These are phyloP conservation scores for Magnolia kwangsiensis DNA, from an alignment of 164 flowering plant species.

Conservation along the genomic window DNA sequence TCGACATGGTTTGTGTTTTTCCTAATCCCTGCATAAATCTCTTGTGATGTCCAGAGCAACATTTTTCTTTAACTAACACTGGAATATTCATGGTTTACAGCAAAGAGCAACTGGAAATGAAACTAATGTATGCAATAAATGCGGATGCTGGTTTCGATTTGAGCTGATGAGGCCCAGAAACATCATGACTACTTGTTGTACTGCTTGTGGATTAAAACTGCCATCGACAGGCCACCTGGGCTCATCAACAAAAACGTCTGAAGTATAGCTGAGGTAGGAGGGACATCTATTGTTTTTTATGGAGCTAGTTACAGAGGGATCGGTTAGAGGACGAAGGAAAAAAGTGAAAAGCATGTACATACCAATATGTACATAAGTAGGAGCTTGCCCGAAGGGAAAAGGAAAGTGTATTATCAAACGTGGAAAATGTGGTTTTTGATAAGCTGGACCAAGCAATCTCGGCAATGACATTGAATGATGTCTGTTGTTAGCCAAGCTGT, in stretches of 20 bases:
- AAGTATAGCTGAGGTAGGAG: not conserved
- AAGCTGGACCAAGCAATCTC: too few relatives aligned
- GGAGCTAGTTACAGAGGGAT: not conserved
- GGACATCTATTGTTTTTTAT: not conserved
- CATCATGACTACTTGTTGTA: not conserved
- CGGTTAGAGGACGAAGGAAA: too few relatives aligned
- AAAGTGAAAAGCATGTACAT: not conserved
- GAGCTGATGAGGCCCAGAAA: conserved; percentile 39
- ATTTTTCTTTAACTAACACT: not conserved
- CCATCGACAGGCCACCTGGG: not conserved
- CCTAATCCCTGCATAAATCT: too few relatives aligned
- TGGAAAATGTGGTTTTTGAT: not conserved
- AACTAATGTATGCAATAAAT: conserved; percentile 78
- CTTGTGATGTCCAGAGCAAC: not conserved
- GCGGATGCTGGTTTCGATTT: conserved; percentile 97
- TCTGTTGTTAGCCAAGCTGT: too few relatives aligned
- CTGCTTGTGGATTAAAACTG: not conserved
- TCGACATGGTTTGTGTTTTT: too few relatives aligned
- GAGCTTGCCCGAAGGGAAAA: not conserved
- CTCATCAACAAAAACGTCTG: not conserved
- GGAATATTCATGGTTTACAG: conserved; percentile 34
- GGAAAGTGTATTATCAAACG: not conserved
- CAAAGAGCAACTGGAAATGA: conserved; percentile 82
- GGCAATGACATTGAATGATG: too few relatives aligned
- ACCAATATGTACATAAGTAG: not conserved